A percentile compares a stretch with the other conserved stretches of the same genome.
Conservation (phyloP, 2,329 filamentous ascomycete genomes). For the Botryosphaeria dothidea region DNA sequence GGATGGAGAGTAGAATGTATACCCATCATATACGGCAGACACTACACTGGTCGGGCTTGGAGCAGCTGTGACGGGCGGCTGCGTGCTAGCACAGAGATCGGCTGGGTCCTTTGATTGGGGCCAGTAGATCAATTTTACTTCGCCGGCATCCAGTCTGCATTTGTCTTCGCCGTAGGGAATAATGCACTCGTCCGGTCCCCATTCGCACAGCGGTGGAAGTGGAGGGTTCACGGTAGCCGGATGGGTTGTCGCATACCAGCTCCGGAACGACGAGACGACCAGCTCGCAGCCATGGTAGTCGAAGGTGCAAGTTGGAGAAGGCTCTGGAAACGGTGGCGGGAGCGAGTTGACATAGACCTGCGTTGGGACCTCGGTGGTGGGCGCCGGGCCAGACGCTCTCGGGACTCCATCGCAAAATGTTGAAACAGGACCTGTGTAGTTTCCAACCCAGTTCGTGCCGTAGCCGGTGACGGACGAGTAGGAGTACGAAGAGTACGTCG, state of each 20-base stretch:
- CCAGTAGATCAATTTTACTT: conserved; percentile 18
- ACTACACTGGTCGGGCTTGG: background rate
- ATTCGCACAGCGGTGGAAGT: conserved; percentile 4
- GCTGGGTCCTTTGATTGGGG: conserved; percentile 1
- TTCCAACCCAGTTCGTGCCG: background rate
- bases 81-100: background rate
- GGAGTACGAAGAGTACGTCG: conserved; percentile 3
- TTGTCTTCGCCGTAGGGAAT: background rate
- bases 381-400: background rate
- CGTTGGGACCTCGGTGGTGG: background rate
- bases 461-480: background rate
- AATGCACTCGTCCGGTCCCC: background rate
- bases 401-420: conserved; percentile 14
- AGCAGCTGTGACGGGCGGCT: background rate
- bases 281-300: conserved; percentile 14
- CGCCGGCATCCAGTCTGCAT: conserved; percentile 10
- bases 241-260: background rate
- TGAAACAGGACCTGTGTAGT: conserved; percentile 13
- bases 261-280: background rate
- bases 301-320: conserved; percentile 16
- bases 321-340: background rate
- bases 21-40: background rate
- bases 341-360: background rate
- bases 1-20: conserved; percentile 11
- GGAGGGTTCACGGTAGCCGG: background rate